phyloP scores from a whole-genome alignment of 2,329 filamentous ascomycete genomes.

The Aspergillus nomiae region DNA sequence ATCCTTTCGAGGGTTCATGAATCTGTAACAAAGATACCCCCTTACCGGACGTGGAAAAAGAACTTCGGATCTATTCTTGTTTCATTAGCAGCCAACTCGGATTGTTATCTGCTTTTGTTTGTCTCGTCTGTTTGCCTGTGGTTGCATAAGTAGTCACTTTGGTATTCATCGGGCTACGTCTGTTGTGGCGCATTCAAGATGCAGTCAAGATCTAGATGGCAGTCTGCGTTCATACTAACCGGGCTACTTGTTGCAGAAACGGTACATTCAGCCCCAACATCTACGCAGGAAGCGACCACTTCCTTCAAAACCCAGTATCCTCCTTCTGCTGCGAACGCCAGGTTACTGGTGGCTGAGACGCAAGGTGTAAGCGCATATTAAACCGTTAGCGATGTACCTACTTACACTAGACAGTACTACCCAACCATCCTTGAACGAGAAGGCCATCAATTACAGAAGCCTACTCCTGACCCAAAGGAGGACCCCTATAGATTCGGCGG shows the following conservation, averaged over 20 bases:
- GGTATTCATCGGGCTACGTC: neutral
- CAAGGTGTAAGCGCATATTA: slow-evolving; percentile 32
- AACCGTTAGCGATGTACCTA: neutral
- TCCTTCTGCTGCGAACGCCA: slow-evolving; percentile 27
- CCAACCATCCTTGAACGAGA: slow-evolving; percentile 32
- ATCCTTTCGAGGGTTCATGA: neutral
- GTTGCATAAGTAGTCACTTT: neutral
- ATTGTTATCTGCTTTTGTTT: neutral
- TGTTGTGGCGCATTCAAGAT: slow-evolving; percentile 16
- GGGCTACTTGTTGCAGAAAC: slow-evolving; percentile 35
- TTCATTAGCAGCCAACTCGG: neutral
- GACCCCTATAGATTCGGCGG: slow-evolving; percentile 14
- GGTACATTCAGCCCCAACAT: slow-evolving; percentile 27
- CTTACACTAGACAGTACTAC: slow-evolving; percentile 31
- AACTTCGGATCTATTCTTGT: too few relatives aligned
- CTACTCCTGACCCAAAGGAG: slow-evolving; percentile 26
- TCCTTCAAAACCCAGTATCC: slow-evolving; percentile 40
- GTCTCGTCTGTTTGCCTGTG: neutral
- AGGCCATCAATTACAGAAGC: slow-evolving; percentile 30
- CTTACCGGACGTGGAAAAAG: neutral
- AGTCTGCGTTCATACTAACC: slow-evolving; percentile 35
- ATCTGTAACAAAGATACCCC: neutral
- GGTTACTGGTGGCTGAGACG: slow-evolving; percentile 29
- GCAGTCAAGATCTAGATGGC: slow-evolving; percentile 25
- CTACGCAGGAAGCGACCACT: slow-evolving; percentile 18